phyloP scores from a whole-genome alignment of 164 flowering plant species.

The Liriodendron chinense region DNA sequence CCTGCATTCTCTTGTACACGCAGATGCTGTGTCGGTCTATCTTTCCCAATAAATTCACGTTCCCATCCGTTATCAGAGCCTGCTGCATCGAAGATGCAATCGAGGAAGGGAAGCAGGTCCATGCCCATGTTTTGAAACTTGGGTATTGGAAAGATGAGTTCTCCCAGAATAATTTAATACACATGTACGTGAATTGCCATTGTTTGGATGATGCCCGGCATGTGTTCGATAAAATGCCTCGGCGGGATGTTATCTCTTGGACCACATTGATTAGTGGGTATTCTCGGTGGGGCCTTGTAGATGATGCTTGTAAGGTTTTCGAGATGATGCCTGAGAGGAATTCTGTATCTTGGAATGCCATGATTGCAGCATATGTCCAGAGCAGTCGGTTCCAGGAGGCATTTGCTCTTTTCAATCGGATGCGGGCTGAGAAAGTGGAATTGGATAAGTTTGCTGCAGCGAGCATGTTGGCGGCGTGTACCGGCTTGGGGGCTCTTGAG shows the following conservation, averaged over 20 bases:
- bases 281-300: conserved; percentile 2
- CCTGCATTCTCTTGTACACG: conserved; percentile 6
- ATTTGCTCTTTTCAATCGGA: conserved; percentile 8
- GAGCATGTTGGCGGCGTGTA: conserved; percentile 11
- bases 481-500: conserved; percentile 10
- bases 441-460: conserved; percentile 13
- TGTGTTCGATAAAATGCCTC: conserved; percentile 13
- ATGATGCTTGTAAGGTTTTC: conserved; percentile 4
- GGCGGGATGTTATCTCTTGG: conserved; percentile 11
- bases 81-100: conserved; percentile 7
- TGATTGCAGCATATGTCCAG: conserved; percentile 6
- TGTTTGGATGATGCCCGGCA: conserved; percentile 5
- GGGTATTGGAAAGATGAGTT: conserved; percentile 12
- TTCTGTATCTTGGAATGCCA: conserved; percentile 12
- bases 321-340: conserved; percentile 13
- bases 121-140: conserved; percentile 18
- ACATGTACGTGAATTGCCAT: conserved; percentile 11
- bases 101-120: conserved; percentile 16
- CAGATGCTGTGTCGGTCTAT: conserved; percentile 15
- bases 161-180: conserved; percentile 13
- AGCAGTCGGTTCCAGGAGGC: conserved; percentile 13
- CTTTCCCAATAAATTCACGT: conserved; percentile 14
- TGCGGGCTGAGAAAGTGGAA: conserved; percentile 4
- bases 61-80: conserved; percentile 14
- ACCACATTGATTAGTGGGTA: conserved; percentile 10